Base-by-base conservation (phyloP, 208 protist genomes). In the Trypanosoma avium region DNA sequence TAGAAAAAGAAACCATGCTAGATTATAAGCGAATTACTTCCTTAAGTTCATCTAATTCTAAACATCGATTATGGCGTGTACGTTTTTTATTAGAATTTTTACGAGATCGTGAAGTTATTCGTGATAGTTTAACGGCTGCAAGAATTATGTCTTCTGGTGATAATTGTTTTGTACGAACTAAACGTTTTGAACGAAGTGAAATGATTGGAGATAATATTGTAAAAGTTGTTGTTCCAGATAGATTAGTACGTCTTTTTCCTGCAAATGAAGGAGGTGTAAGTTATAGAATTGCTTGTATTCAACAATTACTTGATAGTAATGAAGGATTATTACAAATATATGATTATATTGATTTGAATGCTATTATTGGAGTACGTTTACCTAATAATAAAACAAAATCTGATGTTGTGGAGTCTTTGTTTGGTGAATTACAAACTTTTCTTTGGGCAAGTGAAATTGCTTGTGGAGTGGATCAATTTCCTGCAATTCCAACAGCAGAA, bases 181-280 rank as follows among this genome's bases (percentile, higher is more conserved):
- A 58, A 10, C 56, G 69, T 13, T 96, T 96, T 63, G 80, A 96
- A 73, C 77, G 84, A 0, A 77, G 63, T 35, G 90, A 96, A 62
- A 89, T 92, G 84, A 77, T 93, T 52, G 90, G 90, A 13, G 90
- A 96, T 53, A 81, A 78, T 24, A 61, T 92, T 33, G 68, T 93
- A 13, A 96, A 96, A 52, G 48, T 61, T 10, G 50, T 89, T 26
- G 64, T 88, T 13, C 57, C 59, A 26, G 86, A 96, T 40, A 82
- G 90, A 24, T 24, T 96, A 35, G 49, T 57, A 30, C 57, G 49
- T 19, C 27, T 93, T 17, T 93, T 95, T 52, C 86, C 89, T 6
- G 33, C 62, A 22, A 43, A 70, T 46, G 81, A 88, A 48, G 73
- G 70, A n/a, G 79, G 82, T 29, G 50, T 86, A 7, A 69, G 36